Conservation (phyloP, 202 grass and related monocot genomes). For the Eragrostis tef region DNA sequence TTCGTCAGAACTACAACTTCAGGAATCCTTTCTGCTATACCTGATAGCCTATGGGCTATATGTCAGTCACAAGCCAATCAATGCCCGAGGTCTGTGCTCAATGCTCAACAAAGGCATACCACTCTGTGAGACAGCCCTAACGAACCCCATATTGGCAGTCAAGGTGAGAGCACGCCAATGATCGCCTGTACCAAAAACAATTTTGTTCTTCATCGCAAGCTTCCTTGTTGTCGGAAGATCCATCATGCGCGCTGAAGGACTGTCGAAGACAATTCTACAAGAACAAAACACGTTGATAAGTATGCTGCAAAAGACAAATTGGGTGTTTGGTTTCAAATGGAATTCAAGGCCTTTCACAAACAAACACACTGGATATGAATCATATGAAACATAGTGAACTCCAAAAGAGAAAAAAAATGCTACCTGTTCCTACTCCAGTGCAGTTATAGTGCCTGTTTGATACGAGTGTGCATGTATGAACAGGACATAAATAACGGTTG, state of each 20-base stretch:
- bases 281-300: slow-evolving; percentile 18
- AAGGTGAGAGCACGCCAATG: slow-evolving; percentile 79
- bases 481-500: background rate
- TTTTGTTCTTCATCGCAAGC: slow-evolving; percentile 77
- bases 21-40: slow-evolving; percentile 6
- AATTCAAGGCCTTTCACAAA: slow-evolving; percentile 11
- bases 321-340: background rate
- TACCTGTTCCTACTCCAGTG: background rate
- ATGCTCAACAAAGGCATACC: slow-evolving; percentile 78
- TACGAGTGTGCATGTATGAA: background rate
- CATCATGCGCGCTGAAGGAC: slow-evolving; percentile 67
- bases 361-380: background rate
- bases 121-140: slow-evolving; percentile 78
- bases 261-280: slow-evolving; percentile 71
- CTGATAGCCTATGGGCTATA: background rate
- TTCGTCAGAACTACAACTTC: slow-evolving; percentile 6
- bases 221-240: slow-evolving; percentile 86
- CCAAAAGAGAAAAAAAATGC: background rate
- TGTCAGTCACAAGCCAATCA: slow-evolving; percentile 62
- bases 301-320: background rate
- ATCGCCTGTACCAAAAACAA: slow-evolving; percentile 90
- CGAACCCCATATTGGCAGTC: slow-evolving; percentile 81
- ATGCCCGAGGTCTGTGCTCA: slow-evolving; percentile 74
- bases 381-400: background rate
- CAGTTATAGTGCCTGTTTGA: background rate